Percentiles rank a stretch among this genome's conserved stretches.
Evolutionary conservation across 306 rosid genomes (phyloP).

Genomic region (Geum urbanum): DNA sequence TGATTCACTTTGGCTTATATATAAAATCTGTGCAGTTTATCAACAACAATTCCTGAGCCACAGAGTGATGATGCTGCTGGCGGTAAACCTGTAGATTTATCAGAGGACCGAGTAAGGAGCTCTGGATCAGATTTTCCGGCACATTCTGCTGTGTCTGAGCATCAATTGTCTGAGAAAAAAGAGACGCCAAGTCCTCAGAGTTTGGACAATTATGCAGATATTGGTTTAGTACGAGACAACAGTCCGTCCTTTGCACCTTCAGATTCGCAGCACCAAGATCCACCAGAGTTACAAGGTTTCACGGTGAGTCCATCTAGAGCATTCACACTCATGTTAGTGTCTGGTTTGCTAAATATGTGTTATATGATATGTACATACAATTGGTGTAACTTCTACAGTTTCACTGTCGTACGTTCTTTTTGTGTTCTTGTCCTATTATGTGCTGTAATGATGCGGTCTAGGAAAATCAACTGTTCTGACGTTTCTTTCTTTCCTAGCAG

Average conservation of each 20-base stretch:
- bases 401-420: neutral
- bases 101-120: constrained; percentile 49
- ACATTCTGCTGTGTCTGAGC: constrained; percentile 55
- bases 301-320: constrained; percentile 49
- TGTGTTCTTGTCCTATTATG: neutral
- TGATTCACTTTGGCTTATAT: neutral
- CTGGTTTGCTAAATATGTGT: neutral
- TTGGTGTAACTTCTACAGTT: neutral
- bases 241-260: constrained; percentile 64
- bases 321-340: neutral
- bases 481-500: constrained; percentile 41
- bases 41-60: constrained; percentile 49
- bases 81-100: constrained; percentile 48
- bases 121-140: constrained; percentile 60
- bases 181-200: constrained; percentile 61
- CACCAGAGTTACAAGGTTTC: constrained; percentile 75
- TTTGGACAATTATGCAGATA: constrained; percentile 60
- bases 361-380: neutral
- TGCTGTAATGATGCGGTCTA: neutral
- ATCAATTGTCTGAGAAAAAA: constrained; percentile 55
- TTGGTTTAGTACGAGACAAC: constrained; percentile 63
- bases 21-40: constrained; percentile 42
- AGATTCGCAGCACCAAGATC: constrained; percentile 62
- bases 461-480: constrained; percentile 24
- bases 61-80: constrained; percentile 57